These are phyloP conservation scores for Sphaerosporella brunnea DNA, from an alignment of 495 filamentous ascomycete species.

Conservation along the genomic window DNA sequence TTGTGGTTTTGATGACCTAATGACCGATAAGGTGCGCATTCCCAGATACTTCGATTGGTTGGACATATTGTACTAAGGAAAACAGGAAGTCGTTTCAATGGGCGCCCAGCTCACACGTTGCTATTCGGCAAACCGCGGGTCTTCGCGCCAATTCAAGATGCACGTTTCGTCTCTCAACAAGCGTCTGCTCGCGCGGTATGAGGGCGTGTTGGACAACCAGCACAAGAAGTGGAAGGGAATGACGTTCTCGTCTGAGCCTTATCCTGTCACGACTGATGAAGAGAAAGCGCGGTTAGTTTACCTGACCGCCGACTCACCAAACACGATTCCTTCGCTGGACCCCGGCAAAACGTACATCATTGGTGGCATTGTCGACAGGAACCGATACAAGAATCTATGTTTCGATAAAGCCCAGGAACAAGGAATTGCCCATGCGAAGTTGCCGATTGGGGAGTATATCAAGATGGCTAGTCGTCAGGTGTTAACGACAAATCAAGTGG, in stretches of 20 bases:
- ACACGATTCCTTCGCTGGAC: constrained; percentile 62
- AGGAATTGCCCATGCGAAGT: constrained; percentile 67
- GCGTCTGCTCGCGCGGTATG: constrained; percentile 57
- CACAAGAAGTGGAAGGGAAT: constrained; percentile 67
- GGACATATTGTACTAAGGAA: too few species aligned
- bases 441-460: constrained; percentile 87
- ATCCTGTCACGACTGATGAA: constrained; percentile 15
- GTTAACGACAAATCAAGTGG: constrained; percentile 81
- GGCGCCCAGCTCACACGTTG: constrained; percentile 63
- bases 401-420: constrained; percentile 58
- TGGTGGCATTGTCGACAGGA: constrained; percentile 86
- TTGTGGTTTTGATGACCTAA: constrained; percentile 79
- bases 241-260: constrained; percentile 40
- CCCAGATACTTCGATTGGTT: too few species aligned
- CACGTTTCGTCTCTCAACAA: constrained; percentile 60
- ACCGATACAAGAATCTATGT: constrained; percentile 65
- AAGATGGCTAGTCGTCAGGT: constrained; percentile 69
- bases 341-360: constrained; percentile 82
- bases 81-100: constrained; percentile 65
- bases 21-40: constrained; percentile 42
- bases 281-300: constrained; percentile 51
- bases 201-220: constrained; percentile 47
- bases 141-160: constrained; percentile 47
- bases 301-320: constrained; percentile 66
- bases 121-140: constrained; percentile 69